Conservation (phyloP, 2,329 filamentous ascomycete genomes). For the Stagonosporopsis vannaccii region DNA sequence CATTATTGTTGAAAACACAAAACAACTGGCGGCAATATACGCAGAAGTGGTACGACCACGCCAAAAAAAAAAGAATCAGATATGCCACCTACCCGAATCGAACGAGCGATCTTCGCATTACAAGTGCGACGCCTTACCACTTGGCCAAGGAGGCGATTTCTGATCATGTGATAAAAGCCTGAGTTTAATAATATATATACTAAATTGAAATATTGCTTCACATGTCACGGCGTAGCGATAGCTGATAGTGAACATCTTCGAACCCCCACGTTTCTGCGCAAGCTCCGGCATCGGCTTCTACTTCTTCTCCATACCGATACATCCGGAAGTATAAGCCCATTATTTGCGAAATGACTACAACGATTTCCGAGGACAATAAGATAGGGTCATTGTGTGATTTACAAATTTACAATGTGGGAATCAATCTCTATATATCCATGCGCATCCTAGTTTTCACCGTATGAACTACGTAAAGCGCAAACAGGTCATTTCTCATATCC, state of each 20-base stretch:
- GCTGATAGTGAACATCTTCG: neutral
- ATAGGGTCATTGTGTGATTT: neutral
- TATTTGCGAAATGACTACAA: neutral
- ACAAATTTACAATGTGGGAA: slow-evolving; percentile 23
- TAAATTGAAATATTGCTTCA: too few species aligned
- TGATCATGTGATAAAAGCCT: neutral
- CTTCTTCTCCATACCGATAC: neutral
- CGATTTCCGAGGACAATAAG: neutral
- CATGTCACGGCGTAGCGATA: neutral
- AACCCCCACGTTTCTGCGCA: neutral
- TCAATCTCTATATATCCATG: slow-evolving; percentile 33
- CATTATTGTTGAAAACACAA: too few species aligned
- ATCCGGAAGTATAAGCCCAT: neutral
- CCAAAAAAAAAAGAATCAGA: neutral
- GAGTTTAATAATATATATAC: neutral
- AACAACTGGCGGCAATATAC: too few species aligned
- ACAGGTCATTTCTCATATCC: slow-evolving; percentile 23
- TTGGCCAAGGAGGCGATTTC: slow-evolving; percentile 21
- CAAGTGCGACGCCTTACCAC: slow-evolving; percentile 27
- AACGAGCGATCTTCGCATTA: slow-evolving; percentile 27
- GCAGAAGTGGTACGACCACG: neutral
- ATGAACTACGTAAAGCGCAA: slow-evolving; percentile 24
- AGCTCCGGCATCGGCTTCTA: neutral
- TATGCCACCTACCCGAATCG: slow-evolving; percentile 24
- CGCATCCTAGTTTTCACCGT: slow-evolving; percentile 25